phyloP scores from a whole-genome alignment of 73 alveolate genomes.

The Paramecium caudatum region DNA sequence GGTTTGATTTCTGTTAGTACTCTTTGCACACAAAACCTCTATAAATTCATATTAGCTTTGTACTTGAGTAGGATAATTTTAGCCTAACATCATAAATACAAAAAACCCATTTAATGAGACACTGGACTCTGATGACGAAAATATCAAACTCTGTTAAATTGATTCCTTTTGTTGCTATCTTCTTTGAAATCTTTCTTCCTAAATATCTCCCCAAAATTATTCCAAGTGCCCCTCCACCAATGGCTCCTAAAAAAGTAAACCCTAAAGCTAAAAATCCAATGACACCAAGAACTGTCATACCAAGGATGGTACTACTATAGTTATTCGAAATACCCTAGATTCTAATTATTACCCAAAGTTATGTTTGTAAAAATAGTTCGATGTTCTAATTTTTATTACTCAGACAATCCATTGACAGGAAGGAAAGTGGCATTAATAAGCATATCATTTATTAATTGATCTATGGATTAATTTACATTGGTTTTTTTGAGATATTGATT shows the following conservation, averaged over 20 bases:
- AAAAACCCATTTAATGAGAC: conserved; percentile 45
- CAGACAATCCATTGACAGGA: conserved; percentile 43
- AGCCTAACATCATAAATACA: conserved; percentile 7
- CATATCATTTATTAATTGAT: neutral
- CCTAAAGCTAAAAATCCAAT: conserved; percentile 53
- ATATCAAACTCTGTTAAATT: conserved; percentile 49
- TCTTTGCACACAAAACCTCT: conserved; percentile 44
- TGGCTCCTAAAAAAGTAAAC: conserved; percentile 59
- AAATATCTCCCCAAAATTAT: conserved; percentile 49
- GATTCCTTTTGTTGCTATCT: conserved; percentile 46
- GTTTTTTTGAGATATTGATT: neutral
- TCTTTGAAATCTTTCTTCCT: conserved; percentile 51
- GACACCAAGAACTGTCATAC: conserved; percentile 49
- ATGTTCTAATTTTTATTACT: conserved; percentile 61
- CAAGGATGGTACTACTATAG: conserved; percentile 43
- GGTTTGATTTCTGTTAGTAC: conserved; percentile 64
- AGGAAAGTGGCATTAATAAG: conserved; percentile 33
- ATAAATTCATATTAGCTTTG: neutral
- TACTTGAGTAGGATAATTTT: neutral
- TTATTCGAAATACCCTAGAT: conserved; percentile 13
- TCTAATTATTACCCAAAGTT: neutral
- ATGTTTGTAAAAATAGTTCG: conserved; percentile 47
- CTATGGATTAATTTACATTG: neutral
- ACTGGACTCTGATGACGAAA: conserved; percentile 8
- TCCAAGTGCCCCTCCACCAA: conserved; percentile 62